Evolutionary conservation across 2,329 filamentous ascomycete genomes (phyloP).

Genomic region (Ascochyta viciae-villosae): DNA sequence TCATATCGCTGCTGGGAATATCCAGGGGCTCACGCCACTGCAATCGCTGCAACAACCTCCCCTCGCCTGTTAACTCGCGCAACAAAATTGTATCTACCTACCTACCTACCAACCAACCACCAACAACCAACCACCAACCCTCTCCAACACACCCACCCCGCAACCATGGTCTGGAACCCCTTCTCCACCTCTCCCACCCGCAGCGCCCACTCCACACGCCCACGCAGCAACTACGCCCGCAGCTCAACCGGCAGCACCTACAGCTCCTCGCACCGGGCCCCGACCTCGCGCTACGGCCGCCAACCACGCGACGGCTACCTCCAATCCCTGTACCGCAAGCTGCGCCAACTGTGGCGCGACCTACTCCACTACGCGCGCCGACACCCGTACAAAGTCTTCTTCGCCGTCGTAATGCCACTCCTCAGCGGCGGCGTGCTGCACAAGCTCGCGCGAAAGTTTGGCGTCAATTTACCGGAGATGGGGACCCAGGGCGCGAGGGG

Average conservation of each 20-base stretch:
- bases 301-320: conserved; percentile 80
- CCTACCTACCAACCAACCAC: too few species aligned
- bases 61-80: background rate
- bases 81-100: background rate
- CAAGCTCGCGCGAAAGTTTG: conserved; percentile 79
- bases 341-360: conserved; percentile 80
- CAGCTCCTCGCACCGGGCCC: conserved; percentile 55
- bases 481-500: conserved; percentile 38
- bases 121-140: conserved; percentile 1
- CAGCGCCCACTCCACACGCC: conserved; percentile 28
- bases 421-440: conserved; percentile 83
- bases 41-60: too few species aligned
- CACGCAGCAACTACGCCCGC: conserved; percentile 38
- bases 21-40: too few species aligned
- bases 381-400: conserved; percentile 88
- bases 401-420: conserved; percentile 87
- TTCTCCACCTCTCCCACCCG: conserved; percentile 32
- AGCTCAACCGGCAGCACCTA: conserved; percentile 36
- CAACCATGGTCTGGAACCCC: conserved; percentile 48
- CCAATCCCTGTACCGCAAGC: conserved; percentile 72
- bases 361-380: conserved; percentile 81
- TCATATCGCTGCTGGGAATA: too few species aligned
- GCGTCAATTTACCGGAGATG: conserved; percentile 73
- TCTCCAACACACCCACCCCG: conserved; percentile 17
- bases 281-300: conserved; percentile 78